phyloP scores from a whole-genome alignment of 768 basidiomycete genomes.

The Trametes coccinea region DNA sequence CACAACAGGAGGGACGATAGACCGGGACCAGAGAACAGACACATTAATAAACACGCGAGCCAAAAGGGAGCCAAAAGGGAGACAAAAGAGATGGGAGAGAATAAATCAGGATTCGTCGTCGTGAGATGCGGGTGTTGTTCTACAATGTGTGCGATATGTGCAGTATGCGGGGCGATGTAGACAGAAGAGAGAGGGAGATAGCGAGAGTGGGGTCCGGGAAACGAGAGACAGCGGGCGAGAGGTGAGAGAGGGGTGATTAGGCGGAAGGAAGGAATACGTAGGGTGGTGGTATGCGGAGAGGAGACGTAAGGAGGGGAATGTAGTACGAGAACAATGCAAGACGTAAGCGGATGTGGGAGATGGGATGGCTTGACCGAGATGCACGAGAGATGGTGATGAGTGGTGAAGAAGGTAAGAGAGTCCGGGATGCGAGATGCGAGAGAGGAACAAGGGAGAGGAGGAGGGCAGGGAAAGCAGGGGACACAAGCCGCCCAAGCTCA shows the following conservation, averaged over 20 bases:
- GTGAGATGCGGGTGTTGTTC: conserved; percentile 12
- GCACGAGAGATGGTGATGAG: neutral
- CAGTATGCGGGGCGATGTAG: too few species aligned
- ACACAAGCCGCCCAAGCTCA: too few species aligned
- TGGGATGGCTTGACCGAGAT: neutral
- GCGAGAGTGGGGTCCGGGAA: too few species aligned
- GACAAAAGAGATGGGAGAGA: neutral
- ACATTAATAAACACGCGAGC: too few species aligned
- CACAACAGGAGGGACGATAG: too few species aligned
- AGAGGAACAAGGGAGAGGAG: neutral
- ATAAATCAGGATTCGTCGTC: conserved; percentile 6
- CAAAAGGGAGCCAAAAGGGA: neutral
- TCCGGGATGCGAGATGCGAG: neutral
- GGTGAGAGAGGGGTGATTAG: neutral
- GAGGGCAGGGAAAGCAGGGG: neutral
- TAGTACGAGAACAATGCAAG: neutral
- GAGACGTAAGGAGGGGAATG: neutral
- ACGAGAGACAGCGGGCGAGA: too few species aligned
- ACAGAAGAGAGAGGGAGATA: too few species aligned
- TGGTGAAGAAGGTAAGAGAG: neutral
- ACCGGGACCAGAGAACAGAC: too few species aligned
- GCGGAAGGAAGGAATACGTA: neutral
- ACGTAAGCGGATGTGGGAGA: neutral
- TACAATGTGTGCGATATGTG: conserved; percentile 7
- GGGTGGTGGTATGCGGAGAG: neutral